Base-by-base conservation (phyloP, 2,329 filamentous ascomycete genomes). In the Celoporthe dispersa region DNA sequence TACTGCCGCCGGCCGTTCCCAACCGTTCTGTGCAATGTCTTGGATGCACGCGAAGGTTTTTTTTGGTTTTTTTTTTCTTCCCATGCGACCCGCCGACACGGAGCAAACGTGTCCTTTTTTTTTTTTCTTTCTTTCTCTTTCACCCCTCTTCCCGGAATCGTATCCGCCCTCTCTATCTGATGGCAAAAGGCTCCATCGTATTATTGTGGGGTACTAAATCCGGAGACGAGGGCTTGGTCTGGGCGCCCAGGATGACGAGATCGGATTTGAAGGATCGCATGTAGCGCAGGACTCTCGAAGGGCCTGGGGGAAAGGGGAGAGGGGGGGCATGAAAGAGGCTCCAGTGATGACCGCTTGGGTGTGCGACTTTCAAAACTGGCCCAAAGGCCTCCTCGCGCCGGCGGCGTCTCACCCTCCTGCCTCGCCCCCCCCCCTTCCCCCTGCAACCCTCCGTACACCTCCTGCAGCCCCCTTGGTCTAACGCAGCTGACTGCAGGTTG, bases 391-490 rank as follows among this genome's bases (percentile, higher is more conserved):
- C 66, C 62, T 70, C 68, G 66, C 66, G 59, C 63, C 67, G 63
- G 63, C 35, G 28, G 62, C 68, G 68, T 72, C 68, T 70, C 70
- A 70, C 68, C 70, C 62, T 70, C 41, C 16, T 72, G 53, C 60
- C 51, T 2, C n/a, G n/a, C 22, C 22, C 60, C 60, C 19, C 61
- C 39, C 14, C 66, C 68, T 59, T 53, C 65, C 60, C 64, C 65
- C 25, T 35, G 39, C 69, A 53, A 68, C 53, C 28, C 59, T 62
- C 7, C 28, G 25, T 31, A 44, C 16, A 8, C 35, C 39, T 22
- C 53, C n/a, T 41, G n/a, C 41, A 41, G 25, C 7, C 64, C 53
- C 37, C 22, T 31, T 35, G 31, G 19, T 19, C 33, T 19, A 28
- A 31, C 25, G 62, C 65, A 66, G 68, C 57, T 71, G 68, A 68